A percentile compares a stretch with the other conserved stretches of the same genome.
Conservation (phyloP, 2,329 filamentous ascomycete genomes). For the Venturia oleaginea region DNA sequence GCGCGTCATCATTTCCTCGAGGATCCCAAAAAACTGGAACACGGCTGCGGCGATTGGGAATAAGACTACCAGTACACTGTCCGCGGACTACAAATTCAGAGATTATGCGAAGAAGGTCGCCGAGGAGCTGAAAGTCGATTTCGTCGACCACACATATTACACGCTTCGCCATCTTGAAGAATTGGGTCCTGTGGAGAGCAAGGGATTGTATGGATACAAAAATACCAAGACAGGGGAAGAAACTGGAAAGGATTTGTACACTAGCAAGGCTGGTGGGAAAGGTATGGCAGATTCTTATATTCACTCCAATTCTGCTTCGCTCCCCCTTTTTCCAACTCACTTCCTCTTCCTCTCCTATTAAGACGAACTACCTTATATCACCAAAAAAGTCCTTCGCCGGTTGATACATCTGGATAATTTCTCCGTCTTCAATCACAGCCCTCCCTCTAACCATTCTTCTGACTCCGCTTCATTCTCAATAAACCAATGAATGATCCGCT, state of each 20-base stretch:
- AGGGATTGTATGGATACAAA: background rate
- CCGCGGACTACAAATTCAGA: background rate
- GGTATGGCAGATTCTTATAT: background rate
- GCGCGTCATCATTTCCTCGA: background rate
- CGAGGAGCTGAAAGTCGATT: background rate
- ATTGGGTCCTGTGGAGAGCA: background rate
- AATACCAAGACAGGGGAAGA: background rate
- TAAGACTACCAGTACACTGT: background rate
- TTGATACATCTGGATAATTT: too few species aligned
- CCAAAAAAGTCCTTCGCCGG: too few species aligned
- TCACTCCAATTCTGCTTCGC: background rate
- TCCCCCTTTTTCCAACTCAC: background rate
- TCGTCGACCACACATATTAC: slow-evolving; percentile 2
- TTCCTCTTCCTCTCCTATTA: too few species aligned
- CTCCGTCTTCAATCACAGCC: too few species aligned
- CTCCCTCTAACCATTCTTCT: background rate
- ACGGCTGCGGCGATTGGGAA: background rate
- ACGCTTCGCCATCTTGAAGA: background rate
- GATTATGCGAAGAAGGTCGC: background rate
- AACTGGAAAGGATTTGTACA: background rate
- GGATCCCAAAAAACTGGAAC: background rate
- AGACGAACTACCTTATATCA: too few species aligned
- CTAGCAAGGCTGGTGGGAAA: background rate
- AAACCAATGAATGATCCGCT: background rate
- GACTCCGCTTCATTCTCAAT: background rate